A percentile compares a stretch with the other conserved stretches of the same genome.
These are phyloP conservation scores for Vaccinium macrocarpon DNA, from an alignment of 148 eudicot species.

Conservation along the genomic window DNA sequence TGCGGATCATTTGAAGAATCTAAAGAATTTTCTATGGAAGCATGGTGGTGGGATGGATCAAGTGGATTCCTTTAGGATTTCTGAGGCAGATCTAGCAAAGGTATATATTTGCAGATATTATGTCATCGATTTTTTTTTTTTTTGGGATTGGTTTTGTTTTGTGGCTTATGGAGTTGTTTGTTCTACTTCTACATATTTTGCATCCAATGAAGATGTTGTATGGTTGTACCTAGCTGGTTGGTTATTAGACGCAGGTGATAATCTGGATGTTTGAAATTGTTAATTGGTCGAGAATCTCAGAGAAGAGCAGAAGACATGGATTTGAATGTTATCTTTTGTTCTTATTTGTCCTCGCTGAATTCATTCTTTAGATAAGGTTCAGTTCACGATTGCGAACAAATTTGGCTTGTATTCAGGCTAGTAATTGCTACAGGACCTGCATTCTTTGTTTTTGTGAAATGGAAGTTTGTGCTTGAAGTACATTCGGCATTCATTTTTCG, in stretches of 20 bases:
- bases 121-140: neutral
- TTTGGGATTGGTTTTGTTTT: neutral
- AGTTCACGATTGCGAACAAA: too few relatives aligned
- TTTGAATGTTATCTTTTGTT: neutral
- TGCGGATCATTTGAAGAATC: conserved; percentile 68
- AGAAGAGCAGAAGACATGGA: neutral
- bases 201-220: neutral
- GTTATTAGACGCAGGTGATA: neutral
- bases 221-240: neutral
- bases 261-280: neutral
- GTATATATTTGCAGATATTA: conserved; percentile 30
- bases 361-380: neutral
- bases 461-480: neutral
- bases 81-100: conserved; percentile 61
- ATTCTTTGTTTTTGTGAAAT: neutral
- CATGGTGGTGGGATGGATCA: conserved; percentile 73
- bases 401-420: too few relatives aligned
- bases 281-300: neutral
- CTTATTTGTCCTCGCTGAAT: neutral
- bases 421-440: neutral
- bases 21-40: conserved; percentile 86
- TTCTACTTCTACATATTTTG: neutral
- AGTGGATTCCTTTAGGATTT: conserved; percentile 54
- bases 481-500: neutral
- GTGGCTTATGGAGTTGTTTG: neutral